These are phyloP conservation scores for Hura crepitans DNA, from an alignment of 441 rosid species.

Conservation along the genomic window DNA sequence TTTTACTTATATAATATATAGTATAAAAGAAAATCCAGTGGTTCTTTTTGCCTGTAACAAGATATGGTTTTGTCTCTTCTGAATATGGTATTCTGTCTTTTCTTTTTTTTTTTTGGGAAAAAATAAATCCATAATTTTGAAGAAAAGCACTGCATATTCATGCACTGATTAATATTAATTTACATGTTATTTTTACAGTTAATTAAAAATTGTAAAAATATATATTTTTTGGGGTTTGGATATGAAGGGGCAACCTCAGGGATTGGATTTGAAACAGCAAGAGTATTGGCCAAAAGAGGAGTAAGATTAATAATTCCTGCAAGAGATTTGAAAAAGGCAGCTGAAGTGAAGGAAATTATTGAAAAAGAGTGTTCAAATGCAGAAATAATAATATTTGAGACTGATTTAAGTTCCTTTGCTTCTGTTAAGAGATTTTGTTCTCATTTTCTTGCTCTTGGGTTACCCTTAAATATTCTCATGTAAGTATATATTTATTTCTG, in stretches of 20 bases:
- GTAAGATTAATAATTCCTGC: conserved; percentile 72
- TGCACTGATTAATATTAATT: neutral
- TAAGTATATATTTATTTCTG: conserved; percentile 29
- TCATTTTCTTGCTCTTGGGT: conserved; percentile 57
- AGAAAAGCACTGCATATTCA: neutral
- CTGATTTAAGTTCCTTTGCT: conserved; percentile 78
- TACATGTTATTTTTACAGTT: no score
- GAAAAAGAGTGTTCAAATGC: conserved; percentile 54
- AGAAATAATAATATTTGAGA: conserved; percentile 50
- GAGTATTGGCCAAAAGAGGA: conserved; percentile 75
- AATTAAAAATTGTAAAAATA: no score
- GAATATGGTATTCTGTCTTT: conserved; percentile 7
- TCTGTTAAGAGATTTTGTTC: conserved; percentile 66
- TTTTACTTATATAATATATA: neutral
- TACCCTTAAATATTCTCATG: conserved; percentile 86
- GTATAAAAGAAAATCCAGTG: neutral
- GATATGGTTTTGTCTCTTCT: conserved; percentile 41
- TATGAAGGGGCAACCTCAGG: conserved; percentile 84
- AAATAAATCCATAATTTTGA: neutral
- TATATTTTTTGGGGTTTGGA: neutral
- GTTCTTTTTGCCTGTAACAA: conserved; percentile 26
- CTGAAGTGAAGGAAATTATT: conserved; percentile 49
- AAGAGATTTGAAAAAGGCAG: conserved; percentile 71
- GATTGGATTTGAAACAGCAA: conserved; percentile 83
- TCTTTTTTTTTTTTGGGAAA: neutral